These are phyloP conservation scores for Parmelia sp. DNA, from an alignment of 495 filamentous ascomycete genomes.

Conservation along the genomic window DNA sequence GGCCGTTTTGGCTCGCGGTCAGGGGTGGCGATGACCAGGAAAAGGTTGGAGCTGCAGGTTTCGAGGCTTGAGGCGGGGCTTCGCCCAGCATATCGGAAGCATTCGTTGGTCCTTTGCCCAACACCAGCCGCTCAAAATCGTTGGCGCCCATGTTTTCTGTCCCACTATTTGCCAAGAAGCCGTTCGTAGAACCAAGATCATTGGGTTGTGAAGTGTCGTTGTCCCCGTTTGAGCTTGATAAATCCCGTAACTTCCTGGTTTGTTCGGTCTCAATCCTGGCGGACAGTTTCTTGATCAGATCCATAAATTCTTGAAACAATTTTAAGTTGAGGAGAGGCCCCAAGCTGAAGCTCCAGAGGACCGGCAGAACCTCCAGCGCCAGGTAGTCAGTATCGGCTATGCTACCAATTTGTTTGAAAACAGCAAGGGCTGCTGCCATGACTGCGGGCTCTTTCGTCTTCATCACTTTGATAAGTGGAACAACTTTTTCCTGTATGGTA, in stretches of 20 bases:
- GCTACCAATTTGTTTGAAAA: conserved; percentile 73
- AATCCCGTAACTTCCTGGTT: conserved; percentile 74
- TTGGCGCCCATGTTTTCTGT: conserved; percentile 47
- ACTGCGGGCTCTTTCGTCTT: conserved; percentile 97
- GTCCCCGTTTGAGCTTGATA: conserved; percentile 41
- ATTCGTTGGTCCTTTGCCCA: conserved; percentile 46
- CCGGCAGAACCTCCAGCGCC: conserved; percentile 81
- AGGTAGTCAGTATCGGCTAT: conserved; percentile 88
- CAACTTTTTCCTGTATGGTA: conserved; percentile 92
- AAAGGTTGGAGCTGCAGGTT: conserved; percentile 36
- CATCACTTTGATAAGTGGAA: conserved; percentile 83
- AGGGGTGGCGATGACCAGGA: conserved; percentile 40
- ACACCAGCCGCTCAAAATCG: conserved; percentile 82
- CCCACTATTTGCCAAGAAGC: conserved; percentile 31
- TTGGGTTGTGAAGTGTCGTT: conserved; percentile 32
- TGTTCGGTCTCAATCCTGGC: conserved; percentile 80
- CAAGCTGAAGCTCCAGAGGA: conserved; percentile 86
- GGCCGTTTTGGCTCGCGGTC: conserved; percentile 22
- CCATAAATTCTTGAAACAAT: conserved; percentile 86
- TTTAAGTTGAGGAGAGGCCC: conserved; percentile 79
- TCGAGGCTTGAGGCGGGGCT: conserved; percentile 29
- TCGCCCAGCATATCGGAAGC: conserved; percentile 37
- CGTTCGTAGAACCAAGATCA: conserved; percentile 31
- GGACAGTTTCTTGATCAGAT: conserved; percentile 73
- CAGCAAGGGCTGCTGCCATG: conserved; percentile 86